Evolutionary conservation across 257 asterid species (phyloP), one percentile per base, ranked within the genome.

Genomic region (Nicotiana tabacum): DNA sequence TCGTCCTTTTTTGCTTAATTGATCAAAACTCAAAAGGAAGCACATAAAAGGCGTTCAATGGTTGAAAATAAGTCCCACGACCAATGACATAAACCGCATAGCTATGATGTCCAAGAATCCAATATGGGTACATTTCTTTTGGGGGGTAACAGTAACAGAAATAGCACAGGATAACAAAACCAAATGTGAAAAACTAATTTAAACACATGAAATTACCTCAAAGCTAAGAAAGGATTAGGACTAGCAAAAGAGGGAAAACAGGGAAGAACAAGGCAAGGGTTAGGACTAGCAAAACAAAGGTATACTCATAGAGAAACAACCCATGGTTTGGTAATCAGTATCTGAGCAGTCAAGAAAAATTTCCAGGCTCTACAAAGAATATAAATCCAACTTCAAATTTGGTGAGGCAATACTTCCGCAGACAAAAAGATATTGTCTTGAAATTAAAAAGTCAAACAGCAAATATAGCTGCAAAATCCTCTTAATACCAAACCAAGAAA

Each of bases 281-380:
- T 76, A 27, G 80, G 64, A 76, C 53, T 51, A 51, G 79, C 64
- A 76, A 74, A 21, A n/a, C 57, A 69, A 69, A 39, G 78, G 57
- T 39, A 69, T 2, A 74, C 15, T 35, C 60, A 72, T 24, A 48
- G 43, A 48, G 16, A 3, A 15, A 74, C 43, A 48, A 48, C 61
- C 62, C 9, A 72, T 24, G 5, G 1, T 51, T 74, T 30, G 80
- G 39, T 24, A 48, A 48, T 74, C 80, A 15, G 43, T 51, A 46
- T 48, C 80, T 74, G n/a, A 74, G 62, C 39, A 74, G 62, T 48
- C 62, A 74, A 72, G 79, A 46, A 48, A 9, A 74, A 4, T 48
- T 48, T 24, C 64, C 62, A 15, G 80, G 33, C 79, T 48, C 12
- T n/a, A 60, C 18, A 18, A 58, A 58, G 10, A 58, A 21, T 35